Conservation (phyloP, 352 stramenopile species). For the Globisporangium nagaii region DNA sequence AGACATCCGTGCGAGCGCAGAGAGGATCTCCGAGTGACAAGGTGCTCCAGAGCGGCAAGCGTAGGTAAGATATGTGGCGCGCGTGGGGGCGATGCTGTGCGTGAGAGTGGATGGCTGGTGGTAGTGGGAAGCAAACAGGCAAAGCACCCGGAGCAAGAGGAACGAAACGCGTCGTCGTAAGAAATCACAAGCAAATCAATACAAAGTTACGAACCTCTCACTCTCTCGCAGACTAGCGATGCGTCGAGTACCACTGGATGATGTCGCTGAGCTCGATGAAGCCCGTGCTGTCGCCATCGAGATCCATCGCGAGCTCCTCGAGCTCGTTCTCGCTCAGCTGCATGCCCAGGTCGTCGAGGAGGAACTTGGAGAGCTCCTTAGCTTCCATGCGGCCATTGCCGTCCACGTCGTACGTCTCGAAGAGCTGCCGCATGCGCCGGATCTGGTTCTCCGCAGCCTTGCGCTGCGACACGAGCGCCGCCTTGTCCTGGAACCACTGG, state of each 20-base stretch:
- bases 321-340: conserved; percentile 50
- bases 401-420: conserved; percentile 78
- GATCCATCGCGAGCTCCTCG: conserved; percentile 60
- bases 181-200: conserved; percentile 10
- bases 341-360: conserved; percentile 58
- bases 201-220: conserved; percentile 7
- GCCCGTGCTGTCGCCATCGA: conserved; percentile 70
- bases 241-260: conserved; percentile 71
- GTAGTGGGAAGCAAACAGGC: too few relatives aligned
- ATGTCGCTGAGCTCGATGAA: conserved; percentile 81
- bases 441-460: conserved; percentile 65
- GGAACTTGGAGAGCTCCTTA: conserved; percentile 61
- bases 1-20: too few relatives aligned
- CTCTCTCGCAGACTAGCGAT: conserved; percentile 23
- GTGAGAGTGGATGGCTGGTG: too few relatives aligned
- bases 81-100: too few relatives aligned
- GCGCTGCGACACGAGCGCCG: conserved; percentile 42
- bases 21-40: too few relatives aligned
- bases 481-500: conserved; percentile 84
- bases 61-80: too few relatives aligned
- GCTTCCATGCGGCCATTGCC: conserved; percentile 76
- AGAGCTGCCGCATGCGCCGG: conserved; percentile 62
- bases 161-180: neutral
- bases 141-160: neutral
- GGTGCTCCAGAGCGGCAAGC: too few relatives aligned